Evolutionary conservation across 768 basidiomycete genomes (phyloP).

Genomic region (Cystobasidiopsis lactophilus): DNA sequence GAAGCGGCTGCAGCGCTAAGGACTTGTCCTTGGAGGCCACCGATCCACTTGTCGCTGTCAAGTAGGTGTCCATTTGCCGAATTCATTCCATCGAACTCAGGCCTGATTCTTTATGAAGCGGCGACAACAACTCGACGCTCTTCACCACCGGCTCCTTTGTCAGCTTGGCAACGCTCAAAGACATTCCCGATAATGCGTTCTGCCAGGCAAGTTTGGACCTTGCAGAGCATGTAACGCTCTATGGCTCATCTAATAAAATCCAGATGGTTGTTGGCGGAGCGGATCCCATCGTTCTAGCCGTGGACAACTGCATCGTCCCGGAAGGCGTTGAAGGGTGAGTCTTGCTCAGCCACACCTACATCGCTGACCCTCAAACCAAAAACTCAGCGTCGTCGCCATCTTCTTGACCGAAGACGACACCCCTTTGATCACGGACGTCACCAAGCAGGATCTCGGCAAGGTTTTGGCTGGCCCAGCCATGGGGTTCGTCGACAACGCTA

Average conservation of each 20-base stretch:
- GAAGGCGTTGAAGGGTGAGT: no score
- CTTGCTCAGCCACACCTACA: no score
- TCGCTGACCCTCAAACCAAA: no score
- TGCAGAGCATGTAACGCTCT: no score
- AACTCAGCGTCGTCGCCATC: slow-evolving; percentile 29
- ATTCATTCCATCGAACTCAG: no score
- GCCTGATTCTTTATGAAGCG: no score
- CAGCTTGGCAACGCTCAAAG: neutral
- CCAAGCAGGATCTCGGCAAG: neutral
- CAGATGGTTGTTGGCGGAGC: slow-evolving; percentile 51
- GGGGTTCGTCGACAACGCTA: neutral
- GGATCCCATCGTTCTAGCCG: slow-evolving; percentile 37
- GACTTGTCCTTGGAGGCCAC: slow-evolving; percentile 3
- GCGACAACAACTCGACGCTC: neutral
- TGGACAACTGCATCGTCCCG: slow-evolving; percentile 43
- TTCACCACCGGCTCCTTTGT: neutral
- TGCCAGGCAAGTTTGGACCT: neutral
- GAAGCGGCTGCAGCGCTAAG: slow-evolving; percentile 1
- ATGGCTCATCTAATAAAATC: neutral
- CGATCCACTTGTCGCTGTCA: neutral
- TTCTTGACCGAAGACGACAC: neutral
- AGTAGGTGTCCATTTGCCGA: neutral
- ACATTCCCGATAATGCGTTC: neutral
- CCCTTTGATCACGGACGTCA: neutral
- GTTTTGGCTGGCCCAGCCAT: neutral